Evolutionary conservation across 768 basidiomycete genomes (phyloP).

Genomic region (Suillus fuscotomentosus): DNA sequence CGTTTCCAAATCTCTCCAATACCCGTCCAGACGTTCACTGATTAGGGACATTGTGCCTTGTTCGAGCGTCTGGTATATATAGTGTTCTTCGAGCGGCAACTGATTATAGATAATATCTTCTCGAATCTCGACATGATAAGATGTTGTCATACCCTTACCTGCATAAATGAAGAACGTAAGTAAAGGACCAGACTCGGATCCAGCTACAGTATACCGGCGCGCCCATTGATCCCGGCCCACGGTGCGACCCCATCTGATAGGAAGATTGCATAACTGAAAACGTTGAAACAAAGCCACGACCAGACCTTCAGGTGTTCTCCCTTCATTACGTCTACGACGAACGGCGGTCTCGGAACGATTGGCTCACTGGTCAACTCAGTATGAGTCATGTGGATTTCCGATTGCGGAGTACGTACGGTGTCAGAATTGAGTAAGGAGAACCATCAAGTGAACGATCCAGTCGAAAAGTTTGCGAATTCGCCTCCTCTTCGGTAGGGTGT

Average conservation of each 20-base stretch:
- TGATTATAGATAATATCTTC: not conserved
- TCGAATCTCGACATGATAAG: constrained; percentile 2
- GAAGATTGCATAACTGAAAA: not conserved
- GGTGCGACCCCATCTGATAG: not conserved
- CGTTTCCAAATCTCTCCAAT: not conserved
- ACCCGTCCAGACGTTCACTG: not conserved
- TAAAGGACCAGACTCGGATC: not conserved
- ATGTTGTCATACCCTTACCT: not conserved
- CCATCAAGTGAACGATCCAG: not conserved
- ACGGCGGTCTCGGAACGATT: not conserved
- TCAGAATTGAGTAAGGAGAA: not conserved
- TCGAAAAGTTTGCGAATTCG: not conserved
- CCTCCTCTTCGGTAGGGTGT: not conserved
- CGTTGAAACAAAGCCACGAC: not conserved
- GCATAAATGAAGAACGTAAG: not conserved
- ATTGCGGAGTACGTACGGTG: not conserved
- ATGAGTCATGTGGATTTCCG: not conserved
- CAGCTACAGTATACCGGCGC: not conserved
- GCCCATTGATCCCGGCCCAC: not conserved
- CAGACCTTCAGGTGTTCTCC: not conserved
- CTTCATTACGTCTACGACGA: not conserved
- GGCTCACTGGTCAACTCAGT: not conserved
- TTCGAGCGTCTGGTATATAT: not conserved
- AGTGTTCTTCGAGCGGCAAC: not conserved
- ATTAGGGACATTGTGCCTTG: not conserved